These are phyloP conservation scores for Aspergillus unguis DNA, from an alignment of 2,329 filamentous ascomycete species.

Conservation along the genomic window DNA sequence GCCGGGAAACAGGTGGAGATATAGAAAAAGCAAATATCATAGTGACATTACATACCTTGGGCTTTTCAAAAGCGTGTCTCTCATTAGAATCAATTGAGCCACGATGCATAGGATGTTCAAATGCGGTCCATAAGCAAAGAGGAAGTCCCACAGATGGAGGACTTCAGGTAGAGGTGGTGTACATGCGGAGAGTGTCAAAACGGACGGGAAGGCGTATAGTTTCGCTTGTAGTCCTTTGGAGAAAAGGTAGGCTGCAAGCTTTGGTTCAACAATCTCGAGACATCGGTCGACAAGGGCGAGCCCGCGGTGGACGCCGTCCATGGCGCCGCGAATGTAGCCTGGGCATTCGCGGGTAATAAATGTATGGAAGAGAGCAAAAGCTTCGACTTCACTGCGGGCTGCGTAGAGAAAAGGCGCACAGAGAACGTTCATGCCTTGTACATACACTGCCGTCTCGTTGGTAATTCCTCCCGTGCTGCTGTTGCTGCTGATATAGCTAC, in stretches of 20 bases:
- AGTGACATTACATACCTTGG: constrained; percentile 60
- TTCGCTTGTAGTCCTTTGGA: constrained; percentile 86
- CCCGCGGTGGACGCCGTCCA: constrained; percentile 95
- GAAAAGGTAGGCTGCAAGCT: constrained; percentile 77
- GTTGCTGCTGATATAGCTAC: constrained; percentile 17
- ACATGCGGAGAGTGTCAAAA: constrained; percentile 90
- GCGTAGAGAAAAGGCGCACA: constrained; percentile 94
- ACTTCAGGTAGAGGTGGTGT: constrained; percentile 94
- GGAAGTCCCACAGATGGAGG: constrained; percentile 89
- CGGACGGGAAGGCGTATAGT: constrained; percentile 94
- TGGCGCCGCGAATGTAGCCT: constrained; percentile 88
- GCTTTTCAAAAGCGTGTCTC: constrained; percentile 77
- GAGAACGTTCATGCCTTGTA: constrained; percentile 98
- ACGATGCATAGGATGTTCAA: constrained; percentile 96
- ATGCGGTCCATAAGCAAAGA: constrained; percentile 93
- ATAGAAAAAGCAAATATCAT: constrained; percentile 2
- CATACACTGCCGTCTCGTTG: constrained; percentile 76
- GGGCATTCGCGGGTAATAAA: constrained; percentile 86
- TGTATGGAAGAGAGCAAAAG: constrained; percentile 84
- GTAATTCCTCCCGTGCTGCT: constrained; percentile 34
- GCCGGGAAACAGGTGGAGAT: not conserved
- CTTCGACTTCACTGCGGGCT: constrained; percentile 89
- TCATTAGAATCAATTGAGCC: constrained; percentile 84
- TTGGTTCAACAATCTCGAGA: constrained; percentile 84
- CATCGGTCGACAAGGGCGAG: constrained; percentile 89